Conservation (phyloP, 2,329 filamentous ascomycete genomes). For the Huntiella savannae region DNA sequence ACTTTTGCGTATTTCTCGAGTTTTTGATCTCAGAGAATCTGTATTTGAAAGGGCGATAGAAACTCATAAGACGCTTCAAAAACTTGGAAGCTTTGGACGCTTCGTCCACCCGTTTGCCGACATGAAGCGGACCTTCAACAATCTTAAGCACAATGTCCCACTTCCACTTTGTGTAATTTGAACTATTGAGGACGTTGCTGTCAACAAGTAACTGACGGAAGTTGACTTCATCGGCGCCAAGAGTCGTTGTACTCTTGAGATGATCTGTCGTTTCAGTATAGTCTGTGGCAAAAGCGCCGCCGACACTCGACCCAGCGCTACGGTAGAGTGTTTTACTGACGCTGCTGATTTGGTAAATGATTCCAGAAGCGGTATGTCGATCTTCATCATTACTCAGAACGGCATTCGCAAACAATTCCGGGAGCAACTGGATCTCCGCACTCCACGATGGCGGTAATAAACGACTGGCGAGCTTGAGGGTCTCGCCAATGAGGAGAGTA, state of each 20-base stretch:
- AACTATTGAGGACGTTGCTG: constrained; percentile 70
- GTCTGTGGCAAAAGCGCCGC: constrained; percentile 13
- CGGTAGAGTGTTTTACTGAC: constrained; percentile 84
- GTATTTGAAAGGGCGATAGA: constrained; percentile 93
- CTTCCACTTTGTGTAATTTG: constrained; percentile 90
- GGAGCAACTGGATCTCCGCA: constrained; percentile 67
- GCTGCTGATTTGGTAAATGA: constrained; percentile 95
- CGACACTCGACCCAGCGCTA: constrained; percentile 28
- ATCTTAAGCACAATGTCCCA: constrained; percentile 85
- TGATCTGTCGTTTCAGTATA: constrained; percentile 33
- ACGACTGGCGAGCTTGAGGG: constrained; percentile 73
- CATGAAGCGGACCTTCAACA: constrained; percentile 81
- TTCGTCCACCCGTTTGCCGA: constrained; percentile 80
- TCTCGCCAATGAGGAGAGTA: constrained; percentile 75
- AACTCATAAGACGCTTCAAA: constrained; percentile 82
- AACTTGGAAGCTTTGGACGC: constrained; percentile 92
- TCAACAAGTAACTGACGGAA: constrained; percentile 51
- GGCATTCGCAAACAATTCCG: constrained; percentile 63
- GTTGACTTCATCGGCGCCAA: constrained; percentile 33
- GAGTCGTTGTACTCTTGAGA: constrained; percentile 19
- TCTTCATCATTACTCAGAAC: constrained; percentile 51
- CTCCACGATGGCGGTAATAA: constrained; percentile 70
- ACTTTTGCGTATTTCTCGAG: constrained; percentile 83
- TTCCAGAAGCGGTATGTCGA: constrained; percentile 66
- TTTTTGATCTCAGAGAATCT: constrained; percentile 81